Percentiles rank a stretch among this genome's conserved stretches.
phyloP scores from a whole-genome alignment of 202 grass and related monocot genomes.

The Eragrostis tef region DNA sequence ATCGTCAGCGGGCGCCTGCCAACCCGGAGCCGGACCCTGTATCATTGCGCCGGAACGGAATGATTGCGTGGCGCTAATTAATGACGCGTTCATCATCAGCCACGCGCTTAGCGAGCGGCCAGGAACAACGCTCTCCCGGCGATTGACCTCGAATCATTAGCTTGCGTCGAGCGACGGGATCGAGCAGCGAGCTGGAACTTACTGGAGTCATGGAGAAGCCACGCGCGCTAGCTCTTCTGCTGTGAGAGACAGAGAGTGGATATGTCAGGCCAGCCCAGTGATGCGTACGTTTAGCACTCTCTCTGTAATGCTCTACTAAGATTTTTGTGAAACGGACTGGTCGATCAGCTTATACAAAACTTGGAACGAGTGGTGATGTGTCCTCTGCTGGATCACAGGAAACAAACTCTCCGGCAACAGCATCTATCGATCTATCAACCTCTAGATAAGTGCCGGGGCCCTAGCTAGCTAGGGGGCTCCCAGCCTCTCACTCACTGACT shows the following conservation, averaged over 20 bases:
- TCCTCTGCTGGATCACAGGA: background rate
- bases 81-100: background rate
- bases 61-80: slow-evolving; percentile 29
- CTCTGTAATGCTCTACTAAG: background rate
- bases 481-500: background rate
- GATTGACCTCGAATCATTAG: background rate
- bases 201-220: slow-evolving; percentile 5
- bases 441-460: background rate
- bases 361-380: background rate
- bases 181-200: background rate
- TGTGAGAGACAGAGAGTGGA: too few relatives aligned
- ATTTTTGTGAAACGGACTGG: background rate
- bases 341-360: background rate
- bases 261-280: background rate
- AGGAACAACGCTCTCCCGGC: background rate
- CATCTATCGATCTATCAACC: background rate
- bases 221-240: too few relatives aligned
- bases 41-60: background rate
- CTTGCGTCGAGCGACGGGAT: background rate
- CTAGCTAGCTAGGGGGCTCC: background rate
- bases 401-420: background rate
- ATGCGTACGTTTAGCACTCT: background rate
- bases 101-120: background rate
- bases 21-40: background rate
- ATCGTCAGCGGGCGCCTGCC: background rate